These are phyloP conservation scores for Torrubiellomyces zombiae DNA, from an alignment of 2,329 filamentous ascomycete species.

Conservation along the genomic window DNA sequence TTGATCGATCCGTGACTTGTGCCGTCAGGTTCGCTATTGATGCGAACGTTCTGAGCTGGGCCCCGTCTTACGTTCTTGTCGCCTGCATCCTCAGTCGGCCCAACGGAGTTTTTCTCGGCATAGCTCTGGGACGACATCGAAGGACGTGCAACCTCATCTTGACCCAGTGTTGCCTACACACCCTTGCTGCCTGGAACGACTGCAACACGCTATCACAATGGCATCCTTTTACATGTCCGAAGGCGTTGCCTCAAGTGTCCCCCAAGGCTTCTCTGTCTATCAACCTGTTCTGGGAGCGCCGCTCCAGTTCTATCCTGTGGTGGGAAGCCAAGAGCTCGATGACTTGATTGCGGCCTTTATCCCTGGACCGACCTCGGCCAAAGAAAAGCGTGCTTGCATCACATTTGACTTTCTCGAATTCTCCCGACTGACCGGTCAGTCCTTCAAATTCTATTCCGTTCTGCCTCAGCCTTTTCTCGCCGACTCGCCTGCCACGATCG, in stretches of 20 bases:
- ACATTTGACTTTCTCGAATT: slow-evolving; percentile 43
- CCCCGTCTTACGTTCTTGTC: too few species aligned
- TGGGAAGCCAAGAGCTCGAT: slow-evolving; percentile 45
- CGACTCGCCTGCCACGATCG: slow-evolving; percentile 27
- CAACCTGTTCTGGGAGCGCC: slow-evolving; percentile 39
- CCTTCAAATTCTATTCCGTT: slow-evolving; percentile 44
- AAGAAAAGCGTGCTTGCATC: slow-evolving; percentile 41
- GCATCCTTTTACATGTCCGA: too few species aligned
- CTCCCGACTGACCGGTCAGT: slow-evolving; percentile 34
- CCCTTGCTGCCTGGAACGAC: too few species aligned
- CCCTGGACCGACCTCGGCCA: slow-evolving; percentile 31
- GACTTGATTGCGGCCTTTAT: slow-evolving; percentile 42
- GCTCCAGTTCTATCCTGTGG: slow-evolving; percentile 49
- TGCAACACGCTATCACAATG: too few species aligned
- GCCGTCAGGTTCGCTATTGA: too few species aligned
- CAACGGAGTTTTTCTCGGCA: too few species aligned
- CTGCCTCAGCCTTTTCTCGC: slow-evolving; percentile 16
- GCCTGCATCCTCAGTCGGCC: too few species aligned
- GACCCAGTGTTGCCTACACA: too few species aligned
- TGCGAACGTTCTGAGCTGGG: too few species aligned
- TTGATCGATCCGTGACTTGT: too few species aligned
- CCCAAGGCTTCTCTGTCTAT: slow-evolving; percentile 40
- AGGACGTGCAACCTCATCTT: too few species aligned
- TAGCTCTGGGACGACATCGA: too few species aligned
- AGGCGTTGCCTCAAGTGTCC: slow-evolving; percentile 12